These are phyloP conservation scores for Starmerella gropengiesseri DNA, from an alignment of 805 yeast species.

Conservation along the genomic window DNA sequence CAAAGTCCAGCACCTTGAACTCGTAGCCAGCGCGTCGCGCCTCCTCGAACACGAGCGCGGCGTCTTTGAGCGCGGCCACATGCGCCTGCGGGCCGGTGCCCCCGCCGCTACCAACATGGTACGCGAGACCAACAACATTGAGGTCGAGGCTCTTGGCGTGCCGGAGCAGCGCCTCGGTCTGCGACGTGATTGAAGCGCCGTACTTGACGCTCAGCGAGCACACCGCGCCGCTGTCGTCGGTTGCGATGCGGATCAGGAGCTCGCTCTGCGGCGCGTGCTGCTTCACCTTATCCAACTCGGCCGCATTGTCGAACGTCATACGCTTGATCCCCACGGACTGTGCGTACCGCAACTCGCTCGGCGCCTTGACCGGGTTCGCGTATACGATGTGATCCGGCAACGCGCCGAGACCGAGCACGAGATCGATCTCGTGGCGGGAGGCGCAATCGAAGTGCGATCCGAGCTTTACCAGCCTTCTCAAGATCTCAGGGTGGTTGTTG, in stretches of 20 bases:
- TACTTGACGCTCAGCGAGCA: slow-evolving; percentile 81
- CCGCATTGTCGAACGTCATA: slow-evolving; percentile 83
- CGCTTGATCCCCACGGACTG: slow-evolving; percentile 42
- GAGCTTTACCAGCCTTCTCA: slow-evolving; percentile 44
- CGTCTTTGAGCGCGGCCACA: slow-evolving; percentile 36
- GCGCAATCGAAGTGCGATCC: slow-evolving; percentile 91
- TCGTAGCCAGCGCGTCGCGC: slow-evolving; percentile 39
- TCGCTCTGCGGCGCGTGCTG: slow-evolving; percentile 57
- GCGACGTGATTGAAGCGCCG: slow-evolving; percentile 54
- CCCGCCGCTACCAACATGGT: slow-evolving; percentile 95
- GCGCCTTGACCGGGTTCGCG: slow-evolving; percentile 92
- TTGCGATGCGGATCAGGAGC: slow-evolving; percentile 67
- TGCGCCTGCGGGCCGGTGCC: slow-evolving; percentile 62
- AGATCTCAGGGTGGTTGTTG: slow-evolving; percentile 58
- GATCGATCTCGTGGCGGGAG: slow-evolving; percentile 69
- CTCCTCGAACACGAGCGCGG: slow-evolving; percentile 53
- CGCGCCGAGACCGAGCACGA: slow-evolving; percentile 40
- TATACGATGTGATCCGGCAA: slow-evolving; percentile 61
- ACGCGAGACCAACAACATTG: slow-evolving; percentile 73
- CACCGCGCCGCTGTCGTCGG: slow-evolving; percentile 80
- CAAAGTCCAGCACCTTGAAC: slow-evolving; percentile 63
- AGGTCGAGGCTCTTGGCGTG: slow-evolving; percentile 52
- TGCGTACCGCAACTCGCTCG: slow-evolving; percentile 68
- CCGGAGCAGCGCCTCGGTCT: slow-evolving; percentile 44
- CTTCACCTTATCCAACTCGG: slow-evolving; percentile 67